Percentiles rank a stretch among this genome's conserved stretches.
Conservation (phyloP, 192 early-diverging fungal species). For the Coemansia sp. region DNA sequence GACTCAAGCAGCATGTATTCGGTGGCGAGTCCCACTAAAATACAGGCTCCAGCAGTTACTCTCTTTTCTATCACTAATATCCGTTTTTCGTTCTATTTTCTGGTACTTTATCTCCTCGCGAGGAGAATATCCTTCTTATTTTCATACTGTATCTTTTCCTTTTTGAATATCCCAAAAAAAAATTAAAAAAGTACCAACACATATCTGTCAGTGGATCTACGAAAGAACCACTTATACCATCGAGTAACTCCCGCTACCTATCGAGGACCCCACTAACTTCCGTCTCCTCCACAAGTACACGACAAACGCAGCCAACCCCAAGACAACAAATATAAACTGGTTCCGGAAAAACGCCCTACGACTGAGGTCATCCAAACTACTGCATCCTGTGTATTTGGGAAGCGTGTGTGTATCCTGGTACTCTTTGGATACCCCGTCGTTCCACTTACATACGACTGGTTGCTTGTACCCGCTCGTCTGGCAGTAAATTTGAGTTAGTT, state of each 20-base stretch:
- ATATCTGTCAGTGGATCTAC: too few relatives aligned
- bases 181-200: too few relatives aligned
- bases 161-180: neutral
- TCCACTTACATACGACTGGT: slow-evolving; percentile 37
- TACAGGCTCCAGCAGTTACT: neutral
- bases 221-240: neutral
- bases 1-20: slow-evolving; percentile 20
- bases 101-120: neutral
- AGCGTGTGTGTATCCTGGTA: slow-evolving; percentile 30
- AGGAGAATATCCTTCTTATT: neutral
- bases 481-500: slow-evolving; percentile 15
- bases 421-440: slow-evolving; percentile 22
- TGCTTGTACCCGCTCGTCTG: slow-evolving; percentile 31
- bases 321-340: slow-evolving; percentile 24
- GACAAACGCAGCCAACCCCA: slow-evolving; percentile 34
- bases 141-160: slow-evolving; percentile 5
- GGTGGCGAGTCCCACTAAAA: neutral
- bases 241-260: neutral
- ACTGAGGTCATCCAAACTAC: slow-evolving; percentile 5
- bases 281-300: slow-evolving; percentile 37
- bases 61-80: slow-evolving; percentile 8
- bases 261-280: neutral
- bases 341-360: slow-evolving; percentile 30
- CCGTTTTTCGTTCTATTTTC: neutral
- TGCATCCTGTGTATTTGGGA: slow-evolving; percentile 24